Evolutionary conservation across 2,329 filamentous ascomycete genomes (phyloP).

Genomic region (Dothidotthia symphoricarpi): DNA sequence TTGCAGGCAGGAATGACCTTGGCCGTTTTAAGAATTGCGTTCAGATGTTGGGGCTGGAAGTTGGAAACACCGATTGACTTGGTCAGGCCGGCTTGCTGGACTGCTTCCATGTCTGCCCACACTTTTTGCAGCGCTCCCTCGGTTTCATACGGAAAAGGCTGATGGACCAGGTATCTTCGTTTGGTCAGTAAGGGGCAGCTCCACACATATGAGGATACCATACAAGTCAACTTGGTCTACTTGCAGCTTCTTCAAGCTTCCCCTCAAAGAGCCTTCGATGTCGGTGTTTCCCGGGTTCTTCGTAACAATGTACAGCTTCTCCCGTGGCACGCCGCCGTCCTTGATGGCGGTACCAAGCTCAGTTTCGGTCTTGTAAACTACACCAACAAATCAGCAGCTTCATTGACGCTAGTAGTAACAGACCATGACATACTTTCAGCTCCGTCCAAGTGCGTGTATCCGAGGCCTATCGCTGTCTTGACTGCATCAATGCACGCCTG

Average conservation of each 20-base stretch:
- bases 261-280: conserved; percentile 55
- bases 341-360: conserved; percentile 52
- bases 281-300: conserved; percentile 56
- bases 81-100: conserved; percentile 57
- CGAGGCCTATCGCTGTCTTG: conserved; percentile 65
- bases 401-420: not conserved
- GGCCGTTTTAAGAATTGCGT: conserved; percentile 54
- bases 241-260: conserved; percentile 59
- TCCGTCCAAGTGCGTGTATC: conserved; percentile 71
- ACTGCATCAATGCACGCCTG: conserved; percentile 55
- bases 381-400: not conserved
- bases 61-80: conserved; percentile 63
- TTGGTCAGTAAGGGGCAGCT: conserved; percentile 2
- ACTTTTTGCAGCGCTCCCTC: conserved; percentile 56
- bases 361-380: conserved; percentile 53
- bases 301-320: conserved; percentile 54
- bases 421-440: conserved; percentile 58
- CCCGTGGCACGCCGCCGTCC: conserved; percentile 44
- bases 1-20: conserved; percentile 61
- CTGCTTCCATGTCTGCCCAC: conserved; percentile 60
- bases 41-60: conserved; percentile 56
- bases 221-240: conserved; percentile 63
- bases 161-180: conserved; percentile 59
- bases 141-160: conserved; percentile 57
- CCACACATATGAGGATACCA: conserved; percentile 8